Evolutionary conservation across 1,284 basidiomycete genomes (phyloP).

Genomic region (Earliella scabrosa): DNA sequence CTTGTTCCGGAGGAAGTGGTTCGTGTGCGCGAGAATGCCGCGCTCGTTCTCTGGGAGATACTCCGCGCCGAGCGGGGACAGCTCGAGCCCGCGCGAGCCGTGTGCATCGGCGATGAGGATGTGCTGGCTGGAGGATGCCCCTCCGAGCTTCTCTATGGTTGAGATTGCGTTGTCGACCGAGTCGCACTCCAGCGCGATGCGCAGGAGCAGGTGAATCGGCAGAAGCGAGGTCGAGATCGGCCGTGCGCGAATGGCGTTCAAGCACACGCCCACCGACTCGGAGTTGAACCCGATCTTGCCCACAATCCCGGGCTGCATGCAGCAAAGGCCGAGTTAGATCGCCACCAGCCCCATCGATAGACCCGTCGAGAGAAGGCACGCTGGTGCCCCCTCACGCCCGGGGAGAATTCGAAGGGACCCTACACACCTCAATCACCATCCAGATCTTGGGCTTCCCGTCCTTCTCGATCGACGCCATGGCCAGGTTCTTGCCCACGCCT

Average conservation of each 20-base stretch:
- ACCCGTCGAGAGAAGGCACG: too few relatives aligned
- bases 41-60: constrained; percentile 33
- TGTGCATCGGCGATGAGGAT: constrained; percentile 39
- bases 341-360: too few relatives aligned
- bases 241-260: constrained; percentile 42
- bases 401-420: neutral
- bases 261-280: constrained; percentile 38
- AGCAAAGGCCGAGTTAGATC: neutral
- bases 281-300: constrained; percentile 45
- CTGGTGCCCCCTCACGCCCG: too few relatives aligned
- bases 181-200: constrained; percentile 38
- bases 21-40: constrained; percentile 39
- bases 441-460: constrained; percentile 38
- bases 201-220: constrained; percentile 40
- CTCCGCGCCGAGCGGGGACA: constrained; percentile 34
- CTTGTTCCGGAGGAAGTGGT: constrained; percentile 40
- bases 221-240: constrained; percentile 35
- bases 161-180: constrained; percentile 33
- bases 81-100: constrained; percentile 35
- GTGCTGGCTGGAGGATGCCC: constrained; percentile 39
- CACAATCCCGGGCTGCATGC: constrained; percentile 39
- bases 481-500: constrained; percentile 38
- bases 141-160: constrained; percentile 35
- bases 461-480: constrained; percentile 34
- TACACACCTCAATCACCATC: constrained; percentile 40